Base-by-base conservation (phyloP, 495 filamentous ascomycete species). In the Podospora sp. region DNA sequence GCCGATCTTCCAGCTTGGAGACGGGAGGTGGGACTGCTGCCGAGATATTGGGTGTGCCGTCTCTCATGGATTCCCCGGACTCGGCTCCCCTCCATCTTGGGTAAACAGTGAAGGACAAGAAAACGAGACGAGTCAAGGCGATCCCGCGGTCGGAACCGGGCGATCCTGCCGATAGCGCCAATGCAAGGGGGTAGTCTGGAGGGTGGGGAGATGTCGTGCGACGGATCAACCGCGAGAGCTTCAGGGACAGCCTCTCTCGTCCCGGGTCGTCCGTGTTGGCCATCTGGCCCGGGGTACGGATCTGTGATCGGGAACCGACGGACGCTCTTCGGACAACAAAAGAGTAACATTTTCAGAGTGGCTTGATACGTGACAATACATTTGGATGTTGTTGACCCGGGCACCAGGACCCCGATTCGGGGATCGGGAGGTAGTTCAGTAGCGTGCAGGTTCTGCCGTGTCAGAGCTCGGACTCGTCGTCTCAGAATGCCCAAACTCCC, bases 61-160 rank as follows among this genome's bases (percentile, higher is more conserved):
- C 65, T 33, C 49, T 55, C 71, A 71, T 67, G 60, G 49, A 22
- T 71, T 70, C 69, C 71, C 73, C 73, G 60, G 71, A 69, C 71
- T 68, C 36, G 61, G 24, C 53, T 21, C 25, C 29, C 57, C 36
- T 36, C 52, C 53, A 67, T 58, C 20, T 20, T 59, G 63, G 59
- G 62, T 58, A 57, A 65, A 56, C 49, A 64, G 60, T 56, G 50
- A 50, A 59, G 59, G 22, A 57, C 57, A 53, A 52, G 49, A 66
- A 71, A 73, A 68, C 67, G 72, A 71, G 69, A 73, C 72, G 68
- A 63, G 33, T 22, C 60, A 62, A n/a, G 67, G 57, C 62, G 72
- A 73, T 73, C 72, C 67, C 64, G 62, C 59, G 62, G 71, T 69
- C 59, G 71, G 68, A 70, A 70, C 69, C 69, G 50, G 72, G 56